Evolutionary conservation across 495 filamentous ascomycete species (phyloP).

Genomic region (Penicillium ochrochloron): DNA sequence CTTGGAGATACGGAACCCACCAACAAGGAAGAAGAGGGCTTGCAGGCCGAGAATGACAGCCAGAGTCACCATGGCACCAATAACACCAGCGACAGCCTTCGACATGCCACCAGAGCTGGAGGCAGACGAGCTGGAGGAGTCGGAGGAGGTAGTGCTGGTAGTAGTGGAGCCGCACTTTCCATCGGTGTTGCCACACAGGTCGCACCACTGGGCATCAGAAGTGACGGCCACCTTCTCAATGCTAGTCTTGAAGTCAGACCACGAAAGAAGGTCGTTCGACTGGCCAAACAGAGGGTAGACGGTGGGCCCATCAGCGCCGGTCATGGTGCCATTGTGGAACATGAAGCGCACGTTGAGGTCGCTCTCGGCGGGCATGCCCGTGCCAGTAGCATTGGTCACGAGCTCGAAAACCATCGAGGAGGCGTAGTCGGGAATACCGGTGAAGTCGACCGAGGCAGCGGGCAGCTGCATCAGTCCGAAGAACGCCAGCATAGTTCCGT

Average conservation of each 20-base stretch:
- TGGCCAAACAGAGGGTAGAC: conserved; percentile 52
- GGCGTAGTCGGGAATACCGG: conserved; percentile 55
- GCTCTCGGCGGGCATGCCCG: conserved; percentile 37
- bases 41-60: conserved; percentile 56
- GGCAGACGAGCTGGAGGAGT: conserved; percentile 16
- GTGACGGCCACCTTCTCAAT: conserved; percentile 47
- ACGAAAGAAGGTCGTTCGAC: conserved; percentile 34
- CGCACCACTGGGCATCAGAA: conserved; percentile 48
- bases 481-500: conserved; percentile 53
- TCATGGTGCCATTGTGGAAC: conserved; percentile 57
- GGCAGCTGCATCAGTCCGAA: conserved; percentile 54
- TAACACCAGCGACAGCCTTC: conserved; percentile 56
- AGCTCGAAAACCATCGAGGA: conserved; percentile 57
- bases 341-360: conserved; percentile 53
- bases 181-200: conserved; percentile 47
- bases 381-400: conserved; percentile 47
- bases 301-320: conserved; percentile 30
- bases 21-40: conserved; percentile 49
- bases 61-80: conserved; percentile 67
- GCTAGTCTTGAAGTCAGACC: conserved; percentile 43
- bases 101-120: conserved; percentile 39
- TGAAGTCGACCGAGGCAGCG: conserved; percentile 42
- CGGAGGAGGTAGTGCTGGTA: conserved; percentile 16
- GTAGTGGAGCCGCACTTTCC: conserved; percentile 39
- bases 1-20: conserved; percentile 37